A percentile compares a stretch with the other conserved stretches of the same genome.
These are phyloP conservation scores for Botrytis elliptica DNA, from an alignment of 2,329 filamentous ascomycete species.

Conservation along the genomic window DNA sequence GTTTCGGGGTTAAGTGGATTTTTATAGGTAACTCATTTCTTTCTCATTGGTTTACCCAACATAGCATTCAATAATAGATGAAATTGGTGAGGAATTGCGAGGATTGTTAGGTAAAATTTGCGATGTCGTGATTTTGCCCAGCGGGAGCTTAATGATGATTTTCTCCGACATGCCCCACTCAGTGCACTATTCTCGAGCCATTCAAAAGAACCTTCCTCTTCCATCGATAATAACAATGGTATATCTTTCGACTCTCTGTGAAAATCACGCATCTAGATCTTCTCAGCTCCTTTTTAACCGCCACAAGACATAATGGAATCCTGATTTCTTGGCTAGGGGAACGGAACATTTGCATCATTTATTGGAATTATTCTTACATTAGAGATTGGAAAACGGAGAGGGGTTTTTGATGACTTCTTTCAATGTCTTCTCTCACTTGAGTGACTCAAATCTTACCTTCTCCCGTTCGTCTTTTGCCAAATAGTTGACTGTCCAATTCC, in stretches of 20 bases:
- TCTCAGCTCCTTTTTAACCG: background rate
- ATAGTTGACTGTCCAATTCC: conserved; percentile 47
- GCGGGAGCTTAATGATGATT: background rate
- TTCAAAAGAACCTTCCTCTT: background rate
- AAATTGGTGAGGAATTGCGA: background rate
- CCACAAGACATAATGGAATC: background rate
- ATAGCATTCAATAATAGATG: background rate
- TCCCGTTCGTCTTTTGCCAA: conserved; percentile 28
- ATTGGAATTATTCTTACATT: background rate
- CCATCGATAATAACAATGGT: background rate
- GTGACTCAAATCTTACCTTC: conserved; percentile 16
- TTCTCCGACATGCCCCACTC: conserved; percentile 11
- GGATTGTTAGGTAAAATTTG: conserved; percentile 4
- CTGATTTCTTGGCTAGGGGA: background rate
- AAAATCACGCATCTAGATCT: background rate
- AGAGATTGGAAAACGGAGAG: background rate
- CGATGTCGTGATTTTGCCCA: conserved; percentile 17
- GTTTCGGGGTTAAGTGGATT: conserved; percentile 5
- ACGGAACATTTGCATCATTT: background rate
- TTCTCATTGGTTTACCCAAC: background rate
- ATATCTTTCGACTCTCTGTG: background rate
- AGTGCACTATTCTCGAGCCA: background rate
- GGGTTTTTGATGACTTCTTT: background rate
- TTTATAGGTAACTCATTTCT: background rate
- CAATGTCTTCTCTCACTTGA: background rate